Base-by-base conservation (phyloP, 257 asterid genomes). In the Solanum boliviense region DNA sequence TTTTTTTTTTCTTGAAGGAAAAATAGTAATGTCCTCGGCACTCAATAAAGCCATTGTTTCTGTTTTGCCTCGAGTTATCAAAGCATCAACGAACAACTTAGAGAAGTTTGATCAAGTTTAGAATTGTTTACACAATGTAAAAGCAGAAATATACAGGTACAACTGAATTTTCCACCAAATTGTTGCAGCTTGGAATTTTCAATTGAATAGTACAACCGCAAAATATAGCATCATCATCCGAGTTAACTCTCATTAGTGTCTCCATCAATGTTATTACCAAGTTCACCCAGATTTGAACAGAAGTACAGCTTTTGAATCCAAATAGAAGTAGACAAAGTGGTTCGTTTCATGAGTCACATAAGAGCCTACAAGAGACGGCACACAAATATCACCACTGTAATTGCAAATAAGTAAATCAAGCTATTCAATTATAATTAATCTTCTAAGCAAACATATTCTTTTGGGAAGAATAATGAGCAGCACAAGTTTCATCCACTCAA, bases 321-420 rank as follows among this genome's bases (percentile, higher is more conserved):
- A 88, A 89, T 97, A 97, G 99, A 97, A 97, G 94, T 97, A 97
- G 93, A 97, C 98, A 86, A 97, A 97, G 95, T 97, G 99, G 88
- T 97, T 97, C 32, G 99, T 97, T 94, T 97, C 99, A 21, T 97
- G 99, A 87, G 99, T 97, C 84, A 97, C 99, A 88, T 97, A 97
- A 25, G 99, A 97, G 87, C 99, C 99, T 97, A 84, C 75, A 87
- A 60, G 74, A 84, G 6, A 82, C 62, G 4, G 56, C 56, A 56
- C 7, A 39, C 86, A 87, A n/a, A 85, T 82, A 84, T 84, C 87
- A 83, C 68, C 70, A 27, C 10, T 18, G 29, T 9, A 81, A 16
- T 27, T 46, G 85, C 41, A 46, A 16, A 81, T 46, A 9, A 79
- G 20, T 20, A 46, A 18, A 29, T 46, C 38, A 81, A 44, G 29